A percentile compares a stretch with the other conserved stretches of the same genome.
Evolutionary conservation across 1,284 basidiomycete species (phyloP).

Genomic region (Peniophora sp.): DNA sequence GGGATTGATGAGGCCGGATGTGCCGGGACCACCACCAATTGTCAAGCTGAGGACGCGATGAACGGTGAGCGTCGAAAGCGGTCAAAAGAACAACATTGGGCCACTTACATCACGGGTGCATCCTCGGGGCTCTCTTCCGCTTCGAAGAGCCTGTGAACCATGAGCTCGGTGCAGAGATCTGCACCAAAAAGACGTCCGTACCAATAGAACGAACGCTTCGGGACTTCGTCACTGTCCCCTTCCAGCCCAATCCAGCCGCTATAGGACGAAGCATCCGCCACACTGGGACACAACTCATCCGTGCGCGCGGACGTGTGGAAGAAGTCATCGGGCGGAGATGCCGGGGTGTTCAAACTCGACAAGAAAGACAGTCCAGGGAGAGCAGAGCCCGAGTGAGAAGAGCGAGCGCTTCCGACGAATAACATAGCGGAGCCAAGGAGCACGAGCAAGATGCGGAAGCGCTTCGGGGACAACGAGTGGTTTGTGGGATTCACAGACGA

Average conservation of each 20-base stretch:
- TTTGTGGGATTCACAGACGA: too few species aligned
- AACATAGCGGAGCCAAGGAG: too few species aligned
- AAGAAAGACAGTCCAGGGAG: too few species aligned
- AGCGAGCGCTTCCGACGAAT: too few species aligned
- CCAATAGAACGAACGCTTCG: neutral
- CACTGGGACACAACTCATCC: too few species aligned
- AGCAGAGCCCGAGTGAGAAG: too few species aligned
- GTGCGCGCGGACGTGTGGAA: too few species aligned
- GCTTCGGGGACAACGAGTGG: too few species aligned
- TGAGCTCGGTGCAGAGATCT: neutral
- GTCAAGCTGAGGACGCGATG: conserved; percentile 15
- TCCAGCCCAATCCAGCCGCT: neutral
- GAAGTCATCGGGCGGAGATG: too few species aligned
- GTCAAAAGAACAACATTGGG: neutral
- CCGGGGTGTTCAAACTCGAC: too few species aligned
- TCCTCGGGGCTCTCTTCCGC: neutral
- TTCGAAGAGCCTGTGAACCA: neutral
- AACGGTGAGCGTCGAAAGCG: too few species aligned
- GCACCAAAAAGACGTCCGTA: neutral
- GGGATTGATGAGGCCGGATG: conserved; percentile 20
- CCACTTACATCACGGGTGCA: neutral
- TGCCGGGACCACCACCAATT: conserved; percentile 25
- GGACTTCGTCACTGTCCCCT: neutral
- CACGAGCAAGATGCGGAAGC: too few species aligned
- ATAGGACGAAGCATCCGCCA: neutral